Evolutionary conservation across 2,329 filamentous ascomycete genomes (phyloP).

Genomic region (Xylaria hypoxylon): DNA sequence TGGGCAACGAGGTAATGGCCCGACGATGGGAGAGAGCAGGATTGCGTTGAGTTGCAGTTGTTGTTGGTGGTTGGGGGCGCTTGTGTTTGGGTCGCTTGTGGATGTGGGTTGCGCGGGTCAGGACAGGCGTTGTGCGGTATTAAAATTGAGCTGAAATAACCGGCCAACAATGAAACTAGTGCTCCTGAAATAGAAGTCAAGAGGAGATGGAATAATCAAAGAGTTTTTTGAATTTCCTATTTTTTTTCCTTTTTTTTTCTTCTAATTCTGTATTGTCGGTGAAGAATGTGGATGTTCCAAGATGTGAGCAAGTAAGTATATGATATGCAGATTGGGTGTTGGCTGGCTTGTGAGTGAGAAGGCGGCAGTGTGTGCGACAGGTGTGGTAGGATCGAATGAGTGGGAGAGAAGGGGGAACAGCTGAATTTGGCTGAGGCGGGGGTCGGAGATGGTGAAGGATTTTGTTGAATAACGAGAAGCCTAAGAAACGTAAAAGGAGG

Average conservation of each 20-base stretch:
- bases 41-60: constrained; percentile 26
- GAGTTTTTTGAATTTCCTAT: constrained; percentile 28
- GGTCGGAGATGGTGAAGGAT: constrained; percentile 40
- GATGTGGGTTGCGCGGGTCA: constrained; percentile 32
- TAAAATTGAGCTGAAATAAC: constrained; percentile 32
- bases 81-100: constrained; percentile 29
- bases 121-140: constrained; percentile 34
- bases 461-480: constrained; percentile 41
- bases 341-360: constrained; percentile 36
- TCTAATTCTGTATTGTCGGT: constrained; percentile 33
- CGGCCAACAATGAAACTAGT: constrained; percentile 34
- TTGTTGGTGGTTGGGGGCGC: constrained; percentile 34
- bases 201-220: constrained; percentile 29
- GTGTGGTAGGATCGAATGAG: constrained; percentile 43
- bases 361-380: constrained; percentile 36
- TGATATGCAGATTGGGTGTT: constrained; percentile 36
- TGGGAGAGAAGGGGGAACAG: constrained; percentile 39
- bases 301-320: constrained; percentile 25
- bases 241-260: constrained; percentile 27
- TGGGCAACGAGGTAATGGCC: constrained; percentile 5
- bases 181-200: neutral
- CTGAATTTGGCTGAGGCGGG: constrained; percentile 36
- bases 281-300: constrained; percentile 17
- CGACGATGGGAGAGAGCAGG: neutral
- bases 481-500: constrained; percentile 36